phyloP scores from a whole-genome alignment of 2,329 filamentous ascomycete genomes.

The Magnaporthiopsis poae region DNA sequence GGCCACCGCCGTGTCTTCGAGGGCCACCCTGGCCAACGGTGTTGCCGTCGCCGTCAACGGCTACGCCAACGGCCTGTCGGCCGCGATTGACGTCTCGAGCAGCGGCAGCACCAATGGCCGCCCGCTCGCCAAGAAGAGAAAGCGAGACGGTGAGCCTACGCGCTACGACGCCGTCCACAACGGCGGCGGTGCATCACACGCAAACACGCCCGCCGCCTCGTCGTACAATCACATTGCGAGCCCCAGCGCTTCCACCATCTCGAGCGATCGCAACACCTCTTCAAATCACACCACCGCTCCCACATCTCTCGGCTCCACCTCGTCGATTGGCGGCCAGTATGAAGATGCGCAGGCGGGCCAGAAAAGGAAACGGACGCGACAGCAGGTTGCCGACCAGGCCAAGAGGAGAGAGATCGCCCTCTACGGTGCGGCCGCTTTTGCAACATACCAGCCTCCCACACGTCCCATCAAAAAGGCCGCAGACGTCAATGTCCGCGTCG shows the following conservation, averaged over 20 bases:
- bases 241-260: conserved; percentile 56
- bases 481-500: conserved; percentile 57
- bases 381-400: conserved; percentile 72
- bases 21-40: conserved; percentile 28
- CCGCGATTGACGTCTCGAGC: conserved; percentile 16
- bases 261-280: conserved; percentile 75
- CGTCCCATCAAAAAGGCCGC: conserved; percentile 84
- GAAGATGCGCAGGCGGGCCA: conserved; percentile 63
- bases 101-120: conserved; percentile 20
- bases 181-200: conserved; percentile 57
- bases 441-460: conserved; percentile 75
- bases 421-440: conserved; percentile 55
- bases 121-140: conserved; percentile 64
- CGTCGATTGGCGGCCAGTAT: conserved; percentile 48
- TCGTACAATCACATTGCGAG: conserved; percentile 44
- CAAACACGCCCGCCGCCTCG: conserved; percentile 52
- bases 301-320: conserved; percentile 69
- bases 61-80: conserved; percentile 21
- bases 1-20: conserved; percentile 25
- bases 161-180: conserved; percentile 61
- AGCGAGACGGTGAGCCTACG: conserved; percentile 47
- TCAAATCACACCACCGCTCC: conserved; percentile 76
- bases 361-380: conserved; percentile 80
- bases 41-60: conserved; percentile 18
- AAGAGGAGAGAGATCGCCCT: conserved; percentile 66